Evolutionary conservation across 2,329 filamentous ascomycete species (phyloP).

Genomic region (Graphium sp.): DNA sequence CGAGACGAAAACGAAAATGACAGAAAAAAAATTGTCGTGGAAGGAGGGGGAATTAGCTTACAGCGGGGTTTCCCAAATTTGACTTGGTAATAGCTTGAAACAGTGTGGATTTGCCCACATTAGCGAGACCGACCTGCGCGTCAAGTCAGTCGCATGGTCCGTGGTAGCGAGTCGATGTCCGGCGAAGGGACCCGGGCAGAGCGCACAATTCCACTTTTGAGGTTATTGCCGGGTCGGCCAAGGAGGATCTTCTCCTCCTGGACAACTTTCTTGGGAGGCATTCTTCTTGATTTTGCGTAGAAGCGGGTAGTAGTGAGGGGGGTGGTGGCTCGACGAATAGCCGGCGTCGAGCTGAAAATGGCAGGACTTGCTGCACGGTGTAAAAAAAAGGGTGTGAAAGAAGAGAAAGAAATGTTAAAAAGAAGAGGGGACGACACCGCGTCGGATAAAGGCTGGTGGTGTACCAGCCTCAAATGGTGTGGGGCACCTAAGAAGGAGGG

Average conservation of each 20-base stretch:
- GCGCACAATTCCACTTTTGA: conserved; percentile 97
- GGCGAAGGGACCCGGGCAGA: conserved; percentile 2
- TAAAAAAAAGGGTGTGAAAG: conserved; percentile 28
- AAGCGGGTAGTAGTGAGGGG: conserved; percentile 30
- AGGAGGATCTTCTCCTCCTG: conserved; percentile 93
- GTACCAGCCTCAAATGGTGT: conserved; percentile 21
- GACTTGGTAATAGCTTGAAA: conserved; percentile 99
- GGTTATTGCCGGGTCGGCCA: conserved; percentile 88
- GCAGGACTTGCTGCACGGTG: conserved; percentile 53
- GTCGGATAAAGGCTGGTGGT: conserved; percentile 19
- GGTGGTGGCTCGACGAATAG: conserved; percentile 32
- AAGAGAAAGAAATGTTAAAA: conserved; percentile 29
- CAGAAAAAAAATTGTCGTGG: not conserved
- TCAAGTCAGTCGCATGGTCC: conserved; percentile 10
- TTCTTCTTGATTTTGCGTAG: conserved; percentile 54
- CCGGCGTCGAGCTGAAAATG: conserved; percentile 30
- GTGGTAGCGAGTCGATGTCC: conserved; percentile 2
- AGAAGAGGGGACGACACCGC: conserved; percentile 22
- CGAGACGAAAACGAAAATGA: conserved; percentile 6
- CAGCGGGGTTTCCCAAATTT: conserved; percentile 89
- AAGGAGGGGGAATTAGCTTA: conserved; percentile 30
- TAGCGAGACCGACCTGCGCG: conserved; percentile 81
- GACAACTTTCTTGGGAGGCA: conserved; percentile 88
- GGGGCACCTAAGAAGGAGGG: too few relatives aligned
- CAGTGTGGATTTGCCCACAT: conserved; percentile 97